A percentile compares a stretch with the other conserved stretches of the same genome.
Evolutionary conservation across 768 basidiomycete genomes (phyloP).

Genomic region (Mycena amicta): DNA sequence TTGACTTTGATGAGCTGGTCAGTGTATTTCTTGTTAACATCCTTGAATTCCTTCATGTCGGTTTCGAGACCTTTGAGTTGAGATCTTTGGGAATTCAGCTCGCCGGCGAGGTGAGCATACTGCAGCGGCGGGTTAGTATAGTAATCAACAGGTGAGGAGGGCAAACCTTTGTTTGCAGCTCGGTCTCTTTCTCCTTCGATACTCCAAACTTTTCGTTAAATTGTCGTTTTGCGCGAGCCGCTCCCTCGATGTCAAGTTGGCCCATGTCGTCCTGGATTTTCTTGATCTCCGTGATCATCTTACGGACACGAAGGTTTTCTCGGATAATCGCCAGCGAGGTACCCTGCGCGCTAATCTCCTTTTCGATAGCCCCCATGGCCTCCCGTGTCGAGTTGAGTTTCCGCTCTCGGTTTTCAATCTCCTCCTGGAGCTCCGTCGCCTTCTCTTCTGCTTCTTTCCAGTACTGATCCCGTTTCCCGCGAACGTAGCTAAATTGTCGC

Average conservation of each 20-base stretch:
- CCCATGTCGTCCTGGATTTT: slow-evolving; percentile 73
- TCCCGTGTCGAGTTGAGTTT: slow-evolving; percentile 43
- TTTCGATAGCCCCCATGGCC: slow-evolving; percentile 62
- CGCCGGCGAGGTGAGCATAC: slow-evolving; percentile 83
- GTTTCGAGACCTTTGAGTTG: slow-evolving; percentile 66
- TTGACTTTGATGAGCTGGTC: slow-evolving; percentile 95
- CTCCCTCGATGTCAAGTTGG: slow-evolving; percentile 79
- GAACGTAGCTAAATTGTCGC: slow-evolving; percentile 66
- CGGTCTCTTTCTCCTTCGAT: slow-evolving; percentile 72
- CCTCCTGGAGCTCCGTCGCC: slow-evolving; percentile 47
- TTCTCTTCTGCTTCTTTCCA: slow-evolving; percentile 61
- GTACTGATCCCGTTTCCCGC: slow-evolving; percentile 62
- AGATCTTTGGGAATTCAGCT: slow-evolving; percentile 71
- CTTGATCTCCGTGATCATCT: slow-evolving; percentile 65
- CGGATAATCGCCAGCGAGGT: slow-evolving; percentile 70
- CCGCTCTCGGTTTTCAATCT: slow-evolving; percentile 38
- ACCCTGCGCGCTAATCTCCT: slow-evolving; percentile 78
- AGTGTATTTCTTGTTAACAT: slow-evolving; percentile 82
- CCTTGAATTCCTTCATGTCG: slow-evolving; percentile 85
- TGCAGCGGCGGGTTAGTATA: slow-evolving; percentile 30
- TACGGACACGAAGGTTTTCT: slow-evolving; percentile 82
- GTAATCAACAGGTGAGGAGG: slow-evolving; percentile 3
- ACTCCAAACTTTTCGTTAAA: slow-evolving; percentile 80
- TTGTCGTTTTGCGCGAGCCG: slow-evolving; percentile 78
- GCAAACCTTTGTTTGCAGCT: slow-evolving; percentile 68